Evolutionary conservation across 108 stramenopile genomes (phyloP).

Genomic region (Epithemia pelagica): DNA sequence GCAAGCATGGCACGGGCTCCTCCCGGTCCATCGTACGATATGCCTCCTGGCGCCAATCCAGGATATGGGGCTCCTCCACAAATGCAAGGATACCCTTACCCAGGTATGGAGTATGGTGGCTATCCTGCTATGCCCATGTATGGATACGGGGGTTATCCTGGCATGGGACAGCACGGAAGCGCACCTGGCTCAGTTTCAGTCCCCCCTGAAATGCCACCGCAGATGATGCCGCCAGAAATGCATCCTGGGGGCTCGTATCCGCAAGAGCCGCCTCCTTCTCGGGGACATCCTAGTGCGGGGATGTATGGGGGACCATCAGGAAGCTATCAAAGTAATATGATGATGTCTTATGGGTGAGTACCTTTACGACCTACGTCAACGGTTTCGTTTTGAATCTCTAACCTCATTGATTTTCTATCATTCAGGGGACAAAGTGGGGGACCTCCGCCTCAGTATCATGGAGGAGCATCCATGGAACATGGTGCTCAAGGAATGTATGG

Average conservation of each 20-base stretch:
- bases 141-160: background rate
- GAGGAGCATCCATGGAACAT: background rate
- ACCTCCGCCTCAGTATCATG: background rate
- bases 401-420: too few relatives aligned
- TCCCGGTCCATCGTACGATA: background rate
- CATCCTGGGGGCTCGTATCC: background rate
- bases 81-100: conserved; percentile 2
- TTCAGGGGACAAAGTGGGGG: background rate
- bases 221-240: background rate
- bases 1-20: background rate
- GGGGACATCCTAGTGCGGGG: background rate
- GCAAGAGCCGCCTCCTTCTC: background rate
- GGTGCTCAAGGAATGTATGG: conserved; percentile 5
- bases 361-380: too few relatives aligned
- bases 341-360: background rate
- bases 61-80: background rate
- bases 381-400: too few relatives aligned
- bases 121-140: conserved; percentile 7
- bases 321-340: background rate
- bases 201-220: background rate
- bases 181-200: background rate
- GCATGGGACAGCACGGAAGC: background rate
- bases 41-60: background rate
- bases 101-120: conserved; percentile 14
- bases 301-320: background rate